These are phyloP conservation scores for Nyctanthes arbortristis DNA, from an alignment of 257 asterid species.

Conservation along the genomic window DNA sequence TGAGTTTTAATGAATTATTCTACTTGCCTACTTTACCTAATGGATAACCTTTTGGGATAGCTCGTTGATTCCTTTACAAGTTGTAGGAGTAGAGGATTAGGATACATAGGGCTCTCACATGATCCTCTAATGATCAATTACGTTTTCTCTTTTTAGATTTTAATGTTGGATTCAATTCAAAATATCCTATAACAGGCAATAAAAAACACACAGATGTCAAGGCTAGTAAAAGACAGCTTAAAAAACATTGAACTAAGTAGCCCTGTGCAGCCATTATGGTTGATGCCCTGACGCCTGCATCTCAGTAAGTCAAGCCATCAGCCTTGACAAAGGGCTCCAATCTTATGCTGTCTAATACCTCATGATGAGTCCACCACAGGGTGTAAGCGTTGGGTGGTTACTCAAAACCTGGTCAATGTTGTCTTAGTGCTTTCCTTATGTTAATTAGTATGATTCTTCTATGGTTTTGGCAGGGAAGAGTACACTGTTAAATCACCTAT, in stretches of 20 bases:
- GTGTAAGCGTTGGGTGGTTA: background rate
- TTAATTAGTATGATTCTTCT: conserved; percentile 13
- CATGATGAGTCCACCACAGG: background rate
- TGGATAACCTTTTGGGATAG: too few species aligned
- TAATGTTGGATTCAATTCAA: background rate
- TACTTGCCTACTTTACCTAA: too few species aligned
- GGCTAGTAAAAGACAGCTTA: background rate
- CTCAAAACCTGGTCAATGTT: background rate
- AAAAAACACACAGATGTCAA: background rate
- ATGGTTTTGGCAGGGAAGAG: conserved; percentile 76
- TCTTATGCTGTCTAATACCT: background rate
- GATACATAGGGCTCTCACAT: background rate
- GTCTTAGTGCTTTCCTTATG: conserved; percentile 6
- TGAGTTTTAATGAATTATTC: too few species aligned
- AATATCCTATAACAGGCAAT: background rate
- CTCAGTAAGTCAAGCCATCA: background rate
- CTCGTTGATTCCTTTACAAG: too few species aligned
- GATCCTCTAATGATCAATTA: background rate
- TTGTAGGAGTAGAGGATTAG: background rate
- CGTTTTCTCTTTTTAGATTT: too few species aligned
- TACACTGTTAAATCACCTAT: conserved; percentile 82
- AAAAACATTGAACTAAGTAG: background rate
- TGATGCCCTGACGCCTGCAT: background rate
- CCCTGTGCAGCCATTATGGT: background rate
- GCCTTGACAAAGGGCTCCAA: background rate